Percentiles rank a stretch among this genome's conserved stretches.
Conservation (phyloP, 78 protist species). For the Dictyostelium intermedium region DNA sequence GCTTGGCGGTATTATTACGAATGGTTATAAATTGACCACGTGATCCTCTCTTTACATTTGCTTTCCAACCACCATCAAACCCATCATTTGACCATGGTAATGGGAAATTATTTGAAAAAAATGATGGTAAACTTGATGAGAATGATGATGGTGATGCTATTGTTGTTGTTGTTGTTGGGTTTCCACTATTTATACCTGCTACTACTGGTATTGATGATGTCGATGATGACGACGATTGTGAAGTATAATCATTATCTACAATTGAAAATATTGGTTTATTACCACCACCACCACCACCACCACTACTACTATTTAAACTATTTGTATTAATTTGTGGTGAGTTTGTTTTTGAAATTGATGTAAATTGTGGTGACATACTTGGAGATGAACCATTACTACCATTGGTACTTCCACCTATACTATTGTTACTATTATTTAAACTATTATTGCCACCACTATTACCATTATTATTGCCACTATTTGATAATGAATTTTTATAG, state of each 20-base stretch:
- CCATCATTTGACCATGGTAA: constrained; percentile 31
- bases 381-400: constrained; percentile 15
- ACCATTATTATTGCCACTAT: neutral
- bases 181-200: neutral
- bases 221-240: neutral
- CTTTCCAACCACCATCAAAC: constrained; percentile 20
- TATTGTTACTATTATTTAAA: neutral
- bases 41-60: constrained; percentile 26
- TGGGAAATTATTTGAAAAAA: constrained; percentile 14
- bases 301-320: neutral
- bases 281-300: neutral
- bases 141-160: neutral
- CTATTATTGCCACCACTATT: neutral
- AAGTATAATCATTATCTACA: neutral
- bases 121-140: constrained; percentile 18
- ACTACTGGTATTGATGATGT: constrained; percentile 10
- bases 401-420: neutral
- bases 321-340: neutral
- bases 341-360: constrained; percentile 15
- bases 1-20: constrained; percentile 14
- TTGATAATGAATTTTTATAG: neutral
- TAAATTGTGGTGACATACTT: constrained; percentile 1
- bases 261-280: neutral
- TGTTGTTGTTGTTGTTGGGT: neutral
- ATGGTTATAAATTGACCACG: constrained; percentile 64